Evolutionary conservation across 495 filamentous ascomycete species (phyloP), one percentile per base, ranked within the genome.

Genomic region (Hypoxylon intermedium): DNA sequence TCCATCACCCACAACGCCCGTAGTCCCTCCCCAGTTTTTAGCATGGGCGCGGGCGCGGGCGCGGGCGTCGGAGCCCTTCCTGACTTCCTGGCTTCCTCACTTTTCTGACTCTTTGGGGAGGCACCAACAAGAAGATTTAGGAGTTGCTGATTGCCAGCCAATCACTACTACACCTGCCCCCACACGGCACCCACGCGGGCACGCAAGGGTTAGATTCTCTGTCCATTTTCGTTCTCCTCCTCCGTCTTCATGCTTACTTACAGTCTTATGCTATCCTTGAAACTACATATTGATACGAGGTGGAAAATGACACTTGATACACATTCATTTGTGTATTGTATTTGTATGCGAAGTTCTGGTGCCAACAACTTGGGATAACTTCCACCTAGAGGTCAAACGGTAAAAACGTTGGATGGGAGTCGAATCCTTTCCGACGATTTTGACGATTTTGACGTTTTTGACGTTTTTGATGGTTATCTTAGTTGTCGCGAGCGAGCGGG

Each of bases 121-220:
- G 33, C 48, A 61, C 44, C 46, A 44, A 61, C 51, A 61, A 30
- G 38, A 54, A 15, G 30, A 21, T 46, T 19, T 56, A 13, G 26
- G 28, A 42, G 40, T 50, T 63, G 40, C 52, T 63, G 37, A 50
- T 38, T 56, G 12, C 24, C 20, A 46, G 13, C 59, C 59, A 63
- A 63, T 63, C 52, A 57, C n/a, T 12, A 31, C 18, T 40, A 16
- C 19, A 33, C 30, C 45, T 19, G 59, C 52, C 59, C 52, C 52
- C 52, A 47, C 52, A 56, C 46, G 42, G 28, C 38, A 50, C 54
- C 54, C 45, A 61, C 58, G 50, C 43, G 40, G 18, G 9, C 48
- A n/a, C n/a, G n/a, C 48, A 36, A n/a, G 6, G 12, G 36, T 38
- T 45, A 46, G 37, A 24, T 43, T 31, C 31, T 37, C 7, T 9